phyloP scores from a whole-genome alignment of 179 eudicot species.

The Corrigiola litoralis region DNA sequence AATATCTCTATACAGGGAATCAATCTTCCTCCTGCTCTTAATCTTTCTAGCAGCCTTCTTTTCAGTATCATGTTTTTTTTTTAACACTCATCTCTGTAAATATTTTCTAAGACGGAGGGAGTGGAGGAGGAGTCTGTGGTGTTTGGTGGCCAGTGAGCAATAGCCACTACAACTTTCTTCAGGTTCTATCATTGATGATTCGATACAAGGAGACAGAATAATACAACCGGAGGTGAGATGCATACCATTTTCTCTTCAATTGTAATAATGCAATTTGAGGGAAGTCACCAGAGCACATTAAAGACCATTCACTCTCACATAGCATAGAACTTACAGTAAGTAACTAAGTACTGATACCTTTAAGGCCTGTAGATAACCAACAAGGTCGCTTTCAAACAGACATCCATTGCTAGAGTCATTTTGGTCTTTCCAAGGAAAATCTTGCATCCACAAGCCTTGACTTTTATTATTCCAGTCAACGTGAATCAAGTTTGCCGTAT shows the following conservation, averaged over 20 bases:
- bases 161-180: background rate
- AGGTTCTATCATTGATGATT: background rate
- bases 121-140: no score
- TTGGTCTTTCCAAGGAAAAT: slow-evolving; percentile 93
- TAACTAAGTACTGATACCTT: slow-evolving; percentile 49
- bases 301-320: background rate
- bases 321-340: background rate
- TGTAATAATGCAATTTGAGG: background rate
- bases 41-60: no score
- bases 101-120: no score
- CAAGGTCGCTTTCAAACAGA: slow-evolving; percentile 78
- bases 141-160: no score
- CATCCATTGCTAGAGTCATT: slow-evolving; percentile 39
- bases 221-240: background rate
- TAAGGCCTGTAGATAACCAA: slow-evolving; percentile 64
- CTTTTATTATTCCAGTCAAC: slow-evolving; percentile 98
- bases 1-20: no score
- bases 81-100: no score
- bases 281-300: background rate
- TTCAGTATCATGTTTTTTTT: no score
- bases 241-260: background rate
- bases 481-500: slow-evolving; percentile 88
- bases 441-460: slow-evolving; percentile 99
- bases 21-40: no score
- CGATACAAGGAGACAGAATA: background rate